Percentiles rank a stretch among this genome's conserved stretches.
These are phyloP conservation scores for Moesziomyces antarcticus DNA, from an alignment of 1,284 basidiomycete genomes.

Conservation along the genomic window DNA sequence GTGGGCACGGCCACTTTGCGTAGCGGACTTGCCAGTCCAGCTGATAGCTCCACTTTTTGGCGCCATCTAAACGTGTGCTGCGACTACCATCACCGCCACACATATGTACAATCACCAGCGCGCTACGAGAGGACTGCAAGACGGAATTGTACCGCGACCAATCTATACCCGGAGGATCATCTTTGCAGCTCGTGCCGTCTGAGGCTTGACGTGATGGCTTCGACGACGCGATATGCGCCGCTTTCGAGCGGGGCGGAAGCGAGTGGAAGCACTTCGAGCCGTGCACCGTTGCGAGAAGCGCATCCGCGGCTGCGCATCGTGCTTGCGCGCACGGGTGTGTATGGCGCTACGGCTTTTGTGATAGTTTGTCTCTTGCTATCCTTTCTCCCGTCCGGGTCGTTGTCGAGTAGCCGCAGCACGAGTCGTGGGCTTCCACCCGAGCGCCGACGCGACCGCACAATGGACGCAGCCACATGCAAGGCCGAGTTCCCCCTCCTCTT, in stretches of 20 bases:
- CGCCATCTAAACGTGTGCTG: too few species aligned
- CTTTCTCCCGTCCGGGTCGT: conserved; percentile 1
- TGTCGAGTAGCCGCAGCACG: not conserved
- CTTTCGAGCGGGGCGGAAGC: not conserved
- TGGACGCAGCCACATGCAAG: conserved; percentile 31
- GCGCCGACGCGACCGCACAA: conserved; percentile 28
- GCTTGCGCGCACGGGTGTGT: conserved; percentile 13
- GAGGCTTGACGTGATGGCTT: not conserved
- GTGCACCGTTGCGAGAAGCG: not conserved
- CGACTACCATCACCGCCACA: too few species aligned
- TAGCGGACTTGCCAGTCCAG: too few species aligned
- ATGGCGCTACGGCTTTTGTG: conserved; percentile 25
- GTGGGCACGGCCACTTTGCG: too few species aligned
- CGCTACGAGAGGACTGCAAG: too few species aligned
- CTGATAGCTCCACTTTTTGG: too few species aligned
- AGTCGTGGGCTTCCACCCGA: conserved; percentile 11
- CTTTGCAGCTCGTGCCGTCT: too few species aligned
- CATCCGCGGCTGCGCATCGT: not conserved
- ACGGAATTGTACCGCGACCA: too few species aligned
- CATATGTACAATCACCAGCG: too few species aligned
- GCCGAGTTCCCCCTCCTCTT: conserved; percentile 53
- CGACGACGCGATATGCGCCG: not conserved
- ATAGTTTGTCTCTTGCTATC: conserved; percentile 18
- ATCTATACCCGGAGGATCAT: too few species aligned
- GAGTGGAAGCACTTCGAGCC: not conserved